These are phyloP conservation scores for Colletotrichum gigasporum DNA, from an alignment of 2,329 filamentous ascomycete species.

Conservation along the genomic window DNA sequence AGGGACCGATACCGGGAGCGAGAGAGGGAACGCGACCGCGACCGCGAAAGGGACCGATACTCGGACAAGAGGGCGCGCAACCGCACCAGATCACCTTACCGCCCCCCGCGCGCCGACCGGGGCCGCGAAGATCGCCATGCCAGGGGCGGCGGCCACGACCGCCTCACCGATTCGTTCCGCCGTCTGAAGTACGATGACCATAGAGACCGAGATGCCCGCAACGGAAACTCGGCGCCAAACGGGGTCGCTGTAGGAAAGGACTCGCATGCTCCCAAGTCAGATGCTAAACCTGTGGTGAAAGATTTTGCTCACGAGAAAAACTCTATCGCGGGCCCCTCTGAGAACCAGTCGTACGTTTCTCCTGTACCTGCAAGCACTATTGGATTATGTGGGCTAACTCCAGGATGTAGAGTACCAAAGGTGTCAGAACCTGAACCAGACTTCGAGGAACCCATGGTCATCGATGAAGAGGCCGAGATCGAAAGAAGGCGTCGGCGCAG, in stretches of 20 bases:
- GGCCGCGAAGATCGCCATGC: slow-evolving; percentile 45
- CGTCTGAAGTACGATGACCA: slow-evolving; percentile 55
- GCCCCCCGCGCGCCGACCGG: slow-evolving; percentile 47
- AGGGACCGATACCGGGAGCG: slow-evolving; percentile 36
- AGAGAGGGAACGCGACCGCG: slow-evolving; percentile 37
- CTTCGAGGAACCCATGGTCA: slow-evolving; percentile 64
- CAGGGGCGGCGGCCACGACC: slow-evolving; percentile 40
- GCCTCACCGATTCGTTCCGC: slow-evolving; percentile 35
- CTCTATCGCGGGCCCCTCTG: slow-evolving; percentile 39
- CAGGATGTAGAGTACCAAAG: slow-evolving; percentile 31
- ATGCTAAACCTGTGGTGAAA: slow-evolving; percentile 76
- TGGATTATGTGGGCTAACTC: slow-evolving; percentile 3
- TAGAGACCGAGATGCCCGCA: slow-evolving; percentile 58
- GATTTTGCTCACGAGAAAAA: slow-evolving; percentile 55
- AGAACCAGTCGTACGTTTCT: slow-evolving; percentile 44
- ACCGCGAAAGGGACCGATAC: slow-evolving; percentile 52
- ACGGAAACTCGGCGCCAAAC: slow-evolving; percentile 70
- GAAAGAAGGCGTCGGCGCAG: slow-evolving; percentile 86
- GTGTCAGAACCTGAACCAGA: slow-evolving; percentile 51
- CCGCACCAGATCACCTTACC: slow-evolving; percentile 61
- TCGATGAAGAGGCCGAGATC: slow-evolving; percentile 85
- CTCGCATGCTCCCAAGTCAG: slow-evolving; percentile 66
- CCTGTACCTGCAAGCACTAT: neutral
- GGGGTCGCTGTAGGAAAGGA: slow-evolving; percentile 67
- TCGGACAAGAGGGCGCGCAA: slow-evolving; percentile 65